These are phyloP conservation scores for Sugiyamaella xylanicola DNA, from an alignment of 1,139 yeast species.

Conservation along the genomic window DNA sequence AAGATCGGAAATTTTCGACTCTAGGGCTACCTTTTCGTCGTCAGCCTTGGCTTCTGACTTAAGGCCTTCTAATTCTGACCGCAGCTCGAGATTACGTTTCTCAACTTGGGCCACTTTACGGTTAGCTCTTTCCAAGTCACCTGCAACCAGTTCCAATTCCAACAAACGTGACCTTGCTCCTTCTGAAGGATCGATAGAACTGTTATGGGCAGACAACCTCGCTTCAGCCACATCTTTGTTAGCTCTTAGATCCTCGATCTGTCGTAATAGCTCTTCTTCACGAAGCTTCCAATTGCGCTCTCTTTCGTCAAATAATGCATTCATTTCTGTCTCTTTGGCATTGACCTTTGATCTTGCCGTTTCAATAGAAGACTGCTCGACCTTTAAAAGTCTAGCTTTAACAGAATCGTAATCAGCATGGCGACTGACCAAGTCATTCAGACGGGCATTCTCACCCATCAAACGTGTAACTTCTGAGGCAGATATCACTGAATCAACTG, in stretches of 20 bases:
- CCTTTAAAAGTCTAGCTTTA: constrained; percentile 59
- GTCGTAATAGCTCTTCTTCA: constrained; percentile 50
- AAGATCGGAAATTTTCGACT: constrained; percentile 39
- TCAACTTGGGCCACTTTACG: constrained; percentile 71
- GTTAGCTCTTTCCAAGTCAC: constrained; percentile 76
- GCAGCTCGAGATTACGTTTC: constrained; percentile 71
- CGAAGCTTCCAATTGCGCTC: constrained; percentile 47
- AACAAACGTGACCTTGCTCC: constrained; percentile 39
- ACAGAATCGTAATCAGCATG: constrained; percentile 79
- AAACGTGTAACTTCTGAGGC: constrained; percentile 57
- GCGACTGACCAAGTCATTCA: constrained; percentile 63
- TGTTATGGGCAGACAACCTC: constrained; percentile 32
- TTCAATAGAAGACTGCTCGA: constrained; percentile 48
- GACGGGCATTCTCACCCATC: constrained; percentile 54
- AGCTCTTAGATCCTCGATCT: constrained; percentile 41
- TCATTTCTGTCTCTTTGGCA: constrained; percentile 45
- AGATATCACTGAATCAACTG: constrained; percentile 67
- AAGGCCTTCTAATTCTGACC: constrained; percentile 61
- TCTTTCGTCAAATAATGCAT: constrained; percentile 48
- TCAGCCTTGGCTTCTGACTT: constrained; percentile 51
- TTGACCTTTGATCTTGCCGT: constrained; percentile 38
- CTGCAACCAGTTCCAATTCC: constrained; percentile 65
- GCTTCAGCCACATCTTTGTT: constrained; percentile 38
- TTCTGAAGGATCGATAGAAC: constrained; percentile 29
- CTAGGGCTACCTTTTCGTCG: constrained; percentile 50